These are phyloP conservation scores for Arabis alpina DNA, from an alignment of 345 rosid species.

Conservation along the genomic window DNA sequence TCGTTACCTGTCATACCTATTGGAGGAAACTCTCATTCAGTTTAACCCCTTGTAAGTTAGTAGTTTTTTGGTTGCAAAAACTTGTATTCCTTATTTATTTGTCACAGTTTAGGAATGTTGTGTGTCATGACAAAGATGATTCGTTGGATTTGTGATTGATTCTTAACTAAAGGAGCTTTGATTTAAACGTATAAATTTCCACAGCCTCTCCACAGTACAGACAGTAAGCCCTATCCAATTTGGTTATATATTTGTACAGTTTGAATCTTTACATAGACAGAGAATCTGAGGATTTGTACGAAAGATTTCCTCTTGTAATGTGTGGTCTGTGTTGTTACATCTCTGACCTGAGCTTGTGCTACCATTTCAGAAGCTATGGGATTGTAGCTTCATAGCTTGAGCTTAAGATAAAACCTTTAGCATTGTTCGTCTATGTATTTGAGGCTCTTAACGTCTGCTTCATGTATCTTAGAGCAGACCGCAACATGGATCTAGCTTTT, in stretches of 20 bases:
- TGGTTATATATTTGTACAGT: conserved; percentile 5
- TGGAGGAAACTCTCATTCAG: conserved; percentile 16
- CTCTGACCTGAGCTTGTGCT: conserved; percentile 16
- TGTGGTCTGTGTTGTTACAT: conserved; percentile 13
- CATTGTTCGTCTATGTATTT: conserved; percentile 21
- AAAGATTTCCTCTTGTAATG: conserved; percentile 26
- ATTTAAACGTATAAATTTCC: neutral
- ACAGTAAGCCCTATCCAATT: conserved; percentile 2
- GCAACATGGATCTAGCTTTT: conserved; percentile 93
- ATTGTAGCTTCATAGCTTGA: neutral
- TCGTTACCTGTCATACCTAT: conserved; percentile 50
- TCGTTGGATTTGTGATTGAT: conserved; percentile 31
- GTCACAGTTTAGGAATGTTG: conserved; percentile 24
- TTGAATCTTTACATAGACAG: conserved; percentile 35
- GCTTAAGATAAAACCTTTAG: conserved; percentile 22
- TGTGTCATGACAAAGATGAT: conserved; percentile 27
- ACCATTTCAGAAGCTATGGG: neutral
- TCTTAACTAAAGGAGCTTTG: conserved; percentile 12
- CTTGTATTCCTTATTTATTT: conserved; percentile 30
- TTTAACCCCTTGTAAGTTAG: conserved; percentile 40
- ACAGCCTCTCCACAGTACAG: neutral
- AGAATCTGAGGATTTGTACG: conserved; percentile 19
- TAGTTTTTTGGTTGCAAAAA: conserved; percentile 22
- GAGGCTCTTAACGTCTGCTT: conserved; percentile 62
- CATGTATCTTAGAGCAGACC: conserved; percentile 93